phyloP scores from a whole-genome alignment of 1,284 basidiomycete genomes.

The Tilletia indica region DNA sequence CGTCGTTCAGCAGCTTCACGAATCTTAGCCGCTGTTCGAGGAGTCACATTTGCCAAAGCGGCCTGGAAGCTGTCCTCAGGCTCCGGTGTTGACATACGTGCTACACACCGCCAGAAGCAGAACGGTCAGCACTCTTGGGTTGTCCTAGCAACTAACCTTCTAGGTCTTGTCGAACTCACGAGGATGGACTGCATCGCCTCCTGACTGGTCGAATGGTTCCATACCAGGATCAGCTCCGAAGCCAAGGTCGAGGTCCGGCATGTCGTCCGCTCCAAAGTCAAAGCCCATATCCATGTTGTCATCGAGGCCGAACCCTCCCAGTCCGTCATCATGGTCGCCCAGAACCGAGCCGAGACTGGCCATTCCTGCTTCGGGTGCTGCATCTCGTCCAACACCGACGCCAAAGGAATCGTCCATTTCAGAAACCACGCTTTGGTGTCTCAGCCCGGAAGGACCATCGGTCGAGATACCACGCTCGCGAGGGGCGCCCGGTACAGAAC shows the following conservation, averaged over 20 bases:
- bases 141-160: background rate
- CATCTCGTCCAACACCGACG: slow-evolving; percentile 51
- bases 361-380: slow-evolving; percentile 34
- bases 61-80: slow-evolving; percentile 16
- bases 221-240: slow-evolving; percentile 71
- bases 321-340: background rate
- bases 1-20: slow-evolving; percentile 42
- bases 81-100: background rate
- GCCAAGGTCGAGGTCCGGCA: slow-evolving; percentile 25
- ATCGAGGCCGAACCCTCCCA: slow-evolving; percentile 57
- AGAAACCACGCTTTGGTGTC: too few species aligned
- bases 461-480: slow-evolving; percentile 11
- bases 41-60: slow-evolving; percentile 59
- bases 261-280: slow-evolving; percentile 65
- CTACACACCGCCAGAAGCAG: background rate
- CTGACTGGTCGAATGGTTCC: slow-evolving; percentile 61
- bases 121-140: too few species aligned
- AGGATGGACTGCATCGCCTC: slow-evolving; percentile 64
- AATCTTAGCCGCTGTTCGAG: slow-evolving; percentile 60
- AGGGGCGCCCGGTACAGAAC: background rate
- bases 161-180: slow-evolving; percentile 47
- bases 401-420: slow-evolving; percentile 42
- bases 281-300: slow-evolving; percentile 67
- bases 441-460: background rate
- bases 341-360: slow-evolving; percentile 20